Evolutionary conservation across 257 asterid genomes (phyloP).

Genomic region (Leonotis leonurus): DNA sequence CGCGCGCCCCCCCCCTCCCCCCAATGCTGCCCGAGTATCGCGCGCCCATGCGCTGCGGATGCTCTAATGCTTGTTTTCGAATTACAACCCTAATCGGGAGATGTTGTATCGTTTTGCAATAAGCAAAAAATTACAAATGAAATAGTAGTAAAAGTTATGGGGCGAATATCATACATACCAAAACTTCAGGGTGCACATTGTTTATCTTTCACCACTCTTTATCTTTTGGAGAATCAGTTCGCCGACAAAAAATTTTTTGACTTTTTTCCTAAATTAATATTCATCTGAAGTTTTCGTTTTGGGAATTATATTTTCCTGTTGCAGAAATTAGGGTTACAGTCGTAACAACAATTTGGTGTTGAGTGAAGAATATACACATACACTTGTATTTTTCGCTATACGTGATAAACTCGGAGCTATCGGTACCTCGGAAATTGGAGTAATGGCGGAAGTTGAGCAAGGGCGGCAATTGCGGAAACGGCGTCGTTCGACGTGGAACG

Average conservation of each 20-base stretch:
- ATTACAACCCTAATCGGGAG: too few species aligned
- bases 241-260: neutral
- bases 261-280: neutral
- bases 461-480: slow-evolving; percentile 42
- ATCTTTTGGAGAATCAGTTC: slow-evolving; percentile 6
- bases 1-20: too few species aligned
- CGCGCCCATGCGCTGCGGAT: too few species aligned
- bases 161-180: too few species aligned
- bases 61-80: too few species aligned
- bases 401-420: neutral
- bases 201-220: too few species aligned
- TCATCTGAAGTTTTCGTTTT: neutral
- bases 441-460: slow-evolving; percentile 36
- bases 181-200: too few species aligned
- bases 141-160: too few species aligned
- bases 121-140: too few species aligned
- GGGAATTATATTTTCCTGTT: neutral
- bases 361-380: neutral
- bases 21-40: too few species aligned
- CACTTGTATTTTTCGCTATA: neutral
- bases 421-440: slow-evolving; percentile 13
- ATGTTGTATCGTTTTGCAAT: too few species aligned
- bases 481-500: slow-evolving; percentile 61
- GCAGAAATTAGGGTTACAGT: slow-evolving; percentile 17
- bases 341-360: neutral